Evolutionary conservation across 2,329 filamentous ascomycete genomes (phyloP).

Genomic region (Aspergillus sp.): DNA sequence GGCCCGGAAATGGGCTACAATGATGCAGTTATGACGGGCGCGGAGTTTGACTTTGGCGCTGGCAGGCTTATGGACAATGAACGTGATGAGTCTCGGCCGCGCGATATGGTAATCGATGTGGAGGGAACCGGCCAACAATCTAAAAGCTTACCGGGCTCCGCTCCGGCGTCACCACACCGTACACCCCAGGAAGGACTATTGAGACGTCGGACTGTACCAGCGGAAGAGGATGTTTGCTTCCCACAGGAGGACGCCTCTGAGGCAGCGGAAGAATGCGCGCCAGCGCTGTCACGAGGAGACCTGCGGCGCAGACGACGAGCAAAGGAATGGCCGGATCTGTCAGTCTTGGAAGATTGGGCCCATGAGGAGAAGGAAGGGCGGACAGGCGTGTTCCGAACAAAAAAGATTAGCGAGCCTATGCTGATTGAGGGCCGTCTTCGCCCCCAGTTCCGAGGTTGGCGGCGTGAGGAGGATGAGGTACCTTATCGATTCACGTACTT

Average conservation of each 20-base stretch:
- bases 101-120: slow-evolving; percentile 48
- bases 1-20: slow-evolving; percentile 55
- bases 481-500: slow-evolving; percentile 98
- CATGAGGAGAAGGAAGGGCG: slow-evolving; percentile 84
- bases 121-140: slow-evolving; percentile 30
- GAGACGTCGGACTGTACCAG: slow-evolving; percentile 61
- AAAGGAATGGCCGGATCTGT: slow-evolving; percentile 81
- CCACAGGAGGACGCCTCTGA: slow-evolving; percentile 77
- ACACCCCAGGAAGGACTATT: slow-evolving; percentile 39
- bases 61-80: slow-evolving; percentile 38
- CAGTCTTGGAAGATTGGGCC: slow-evolving; percentile 84
- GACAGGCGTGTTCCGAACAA: slow-evolving; percentile 77
- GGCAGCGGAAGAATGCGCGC: slow-evolving; percentile 70
- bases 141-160: slow-evolving; percentile 32
- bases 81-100: slow-evolving; percentile 29
- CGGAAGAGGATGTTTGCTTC: slow-evolving; percentile 89
- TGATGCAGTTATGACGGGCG: slow-evolving; percentile 51
- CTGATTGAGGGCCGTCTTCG: slow-evolving; percentile 86
- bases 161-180: slow-evolving; percentile 41
- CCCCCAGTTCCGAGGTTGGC: slow-evolving; percentile 78
- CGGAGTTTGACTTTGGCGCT: slow-evolving; percentile 42
- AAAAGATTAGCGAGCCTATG: slow-evolving; percentile 91
- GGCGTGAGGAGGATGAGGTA: slow-evolving; percentile 80
- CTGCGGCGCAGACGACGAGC: slow-evolving; percentile 59
- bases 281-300: slow-evolving; percentile 49